A percentile compares a stretch with the other conserved stretches of the same genome.
These are phyloP conservation scores for Penicillium robsamsonii DNA, from an alignment of 495 filamentous ascomycete species.

Conservation along the genomic window DNA sequence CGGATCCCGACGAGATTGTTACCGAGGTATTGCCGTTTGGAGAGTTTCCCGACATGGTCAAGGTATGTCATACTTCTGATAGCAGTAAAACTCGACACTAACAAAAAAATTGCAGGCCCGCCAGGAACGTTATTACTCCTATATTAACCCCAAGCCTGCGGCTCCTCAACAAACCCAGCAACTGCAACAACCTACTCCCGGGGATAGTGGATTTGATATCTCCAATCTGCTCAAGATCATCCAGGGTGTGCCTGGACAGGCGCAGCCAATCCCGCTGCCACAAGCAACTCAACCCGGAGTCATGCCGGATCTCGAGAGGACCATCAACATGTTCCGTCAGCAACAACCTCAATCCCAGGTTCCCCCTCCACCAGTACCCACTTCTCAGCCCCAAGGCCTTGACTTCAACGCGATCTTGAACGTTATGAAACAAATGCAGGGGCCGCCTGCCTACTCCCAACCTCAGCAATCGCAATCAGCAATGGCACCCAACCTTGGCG, in stretches of 20 bases:
- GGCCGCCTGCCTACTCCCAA: conserved; percentile 21
- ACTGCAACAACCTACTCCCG: conserved; percentile 14
- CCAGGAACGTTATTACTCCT: conserved; percentile 44
- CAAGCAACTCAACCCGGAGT: conserved; percentile 24
- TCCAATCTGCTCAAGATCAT: conserved; percentile 49
- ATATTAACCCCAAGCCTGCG: conserved; percentile 38
- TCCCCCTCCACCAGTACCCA: conserved; percentile 33
- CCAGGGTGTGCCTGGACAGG: conserved; percentile 34
- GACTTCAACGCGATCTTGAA: conserved; percentile 40
- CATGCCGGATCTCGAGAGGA: conserved; percentile 40
- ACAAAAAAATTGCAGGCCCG: conserved; percentile 34
- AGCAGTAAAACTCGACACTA: not conserved
- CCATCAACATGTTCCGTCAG: conserved; percentile 46
- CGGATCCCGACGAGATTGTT: conserved; percentile 36
- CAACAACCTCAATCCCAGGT: conserved; percentile 37
- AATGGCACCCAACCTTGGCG: conserved; percentile 44
- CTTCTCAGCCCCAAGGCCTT: conserved; percentile 24
- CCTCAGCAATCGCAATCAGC: conserved; percentile 31
- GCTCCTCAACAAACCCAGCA: conserved; percentile 24
- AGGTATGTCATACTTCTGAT: conserved; percentile 34
- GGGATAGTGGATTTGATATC: conserved; percentile 42
- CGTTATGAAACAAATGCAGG: conserved; percentile 39
- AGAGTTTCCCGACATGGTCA: conserved; percentile 43
- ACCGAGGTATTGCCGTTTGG: conserved; percentile 47
- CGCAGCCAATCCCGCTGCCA: conserved; percentile 31